Base-by-base conservation (phyloP, 192 early-diverging fungal species). In the Gonapodya prolifera region DNA sequence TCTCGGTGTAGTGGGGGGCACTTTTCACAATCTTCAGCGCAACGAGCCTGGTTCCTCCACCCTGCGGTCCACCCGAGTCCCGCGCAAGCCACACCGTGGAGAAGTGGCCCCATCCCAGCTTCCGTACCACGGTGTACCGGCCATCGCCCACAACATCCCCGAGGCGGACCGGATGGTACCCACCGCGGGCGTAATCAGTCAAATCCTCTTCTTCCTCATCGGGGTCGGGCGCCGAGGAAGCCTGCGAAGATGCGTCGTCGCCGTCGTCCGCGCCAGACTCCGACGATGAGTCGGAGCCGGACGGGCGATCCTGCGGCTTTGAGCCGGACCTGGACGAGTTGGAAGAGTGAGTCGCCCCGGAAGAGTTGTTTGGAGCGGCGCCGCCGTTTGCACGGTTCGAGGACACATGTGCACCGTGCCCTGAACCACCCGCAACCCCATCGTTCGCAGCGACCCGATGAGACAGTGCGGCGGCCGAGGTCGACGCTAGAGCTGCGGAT, bases 101-200 rank as follows among this genome's bases (percentile, higher is more conserved):
- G 79, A 99, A 99, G 79, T 99, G 97, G 18, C 97, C 97, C 97
- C 97, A 99, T 23, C 97, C 97, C 34, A 99, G 90, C 82, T 99
- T 99, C 77, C 93, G 89, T 45, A 97, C 80, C 30, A 97, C 86
- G n/a, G 81, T 84, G 83, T 99, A 99, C 30, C 92, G 88, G 2
- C 87, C 86, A 17, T 91, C 88, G 69, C 92, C 89, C 80, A 92
- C 96, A 28, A 61, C 75, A 77, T 99, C 97, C 2, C 92, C 94
- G 33, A 95, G 85, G 74, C 89, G 84, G 34, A 97, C 88, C 0
- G 95, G 92, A 78, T 99, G 96, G 84, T 99, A 99, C 0, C 97
- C 97, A 76, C 96, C 87, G 35, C 2, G 31, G 29, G 1, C 75
- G 82, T 96, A 98, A 84, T 98, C 96, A 69, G 91, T 89, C 35